Evolutionary conservation across 495 filamentous ascomycete genomes (phyloP).

Genomic region (Aspergillus leporis): DNA sequence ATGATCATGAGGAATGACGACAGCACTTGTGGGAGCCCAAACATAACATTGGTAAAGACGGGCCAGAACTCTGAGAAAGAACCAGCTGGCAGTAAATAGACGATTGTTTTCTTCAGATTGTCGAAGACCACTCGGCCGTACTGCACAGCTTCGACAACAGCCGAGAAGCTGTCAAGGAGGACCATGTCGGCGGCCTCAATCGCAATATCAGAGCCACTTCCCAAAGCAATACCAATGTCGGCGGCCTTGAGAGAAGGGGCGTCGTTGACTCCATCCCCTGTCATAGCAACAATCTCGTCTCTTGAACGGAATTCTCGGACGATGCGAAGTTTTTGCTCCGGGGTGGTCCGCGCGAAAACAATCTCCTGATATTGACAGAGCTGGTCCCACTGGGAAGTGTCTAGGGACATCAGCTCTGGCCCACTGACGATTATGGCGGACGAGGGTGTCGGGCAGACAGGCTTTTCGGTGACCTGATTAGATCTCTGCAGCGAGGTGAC

Average conservation of each 20-base stretch:
- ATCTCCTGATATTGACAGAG: conserved; percentile 61
- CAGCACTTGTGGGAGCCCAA: conserved; percentile 67
- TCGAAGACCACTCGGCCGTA: conserved; percentile 57
- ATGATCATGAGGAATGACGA: conserved; percentile 70
- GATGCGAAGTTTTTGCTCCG: conserved; percentile 75
- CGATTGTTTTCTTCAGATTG: conserved; percentile 58
- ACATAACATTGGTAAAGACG: conserved; percentile 64
- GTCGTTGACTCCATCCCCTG: conserved; percentile 62
- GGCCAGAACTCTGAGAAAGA: conserved; percentile 70
- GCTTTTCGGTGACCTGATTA: conserved; percentile 15
- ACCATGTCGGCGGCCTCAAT: conserved; percentile 74
- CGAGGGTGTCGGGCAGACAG: conserved; percentile 22
- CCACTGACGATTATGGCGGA: conserved; percentile 53
- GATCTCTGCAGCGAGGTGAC: conserved; percentile 11
- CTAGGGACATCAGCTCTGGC: conserved; percentile 58
- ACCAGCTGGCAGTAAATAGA: conserved; percentile 61
- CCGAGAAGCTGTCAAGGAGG: conserved; percentile 64
- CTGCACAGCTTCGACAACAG: conserved; percentile 67
- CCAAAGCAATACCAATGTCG: conserved; percentile 55
- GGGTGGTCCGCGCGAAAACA: conserved; percentile 72
- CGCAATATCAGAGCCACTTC: conserved; percentile 58
- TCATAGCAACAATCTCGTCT: conserved; percentile 51
- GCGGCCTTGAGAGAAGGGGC: conserved; percentile 56
- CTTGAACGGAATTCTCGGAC: conserved; percentile 62
- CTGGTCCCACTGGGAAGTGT: conserved; percentile 57